A percentile compares a stretch with the other conserved stretches of the same genome.
Evolutionary conservation across 805 yeast genomes (phyloP).

Genomic region (Maudiozyma barnettii): DNA sequence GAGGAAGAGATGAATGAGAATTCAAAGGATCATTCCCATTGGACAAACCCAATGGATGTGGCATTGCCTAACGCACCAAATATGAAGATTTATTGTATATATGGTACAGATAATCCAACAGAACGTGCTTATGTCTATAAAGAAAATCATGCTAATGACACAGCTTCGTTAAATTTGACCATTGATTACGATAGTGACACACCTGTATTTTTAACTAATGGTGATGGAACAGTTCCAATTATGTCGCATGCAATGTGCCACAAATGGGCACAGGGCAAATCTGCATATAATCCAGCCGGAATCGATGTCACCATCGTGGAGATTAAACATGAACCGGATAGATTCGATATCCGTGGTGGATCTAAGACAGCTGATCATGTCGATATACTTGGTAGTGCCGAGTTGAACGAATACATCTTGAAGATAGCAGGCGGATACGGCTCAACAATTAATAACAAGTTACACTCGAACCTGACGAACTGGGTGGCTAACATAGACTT

Average conservation of each 20-base stretch:
- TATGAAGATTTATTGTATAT: slow-evolving; percentile 78
- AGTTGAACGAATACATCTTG: slow-evolving; percentile 75
- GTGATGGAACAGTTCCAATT: slow-evolving; percentile 91
- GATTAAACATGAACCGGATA: slow-evolving; percentile 85
- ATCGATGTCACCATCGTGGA: slow-evolving; percentile 73
- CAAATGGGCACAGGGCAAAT: slow-evolving; percentile 62
- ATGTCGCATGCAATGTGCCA: slow-evolving; percentile 87
- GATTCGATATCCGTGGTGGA: slow-evolving; percentile 93
- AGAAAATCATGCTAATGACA: slow-evolving; percentile 36
- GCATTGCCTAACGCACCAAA: slow-evolving; percentile 90
- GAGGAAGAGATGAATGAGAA: slow-evolving; percentile 51
- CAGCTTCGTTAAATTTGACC: slow-evolving; percentile 51
- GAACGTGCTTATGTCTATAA: slow-evolving; percentile 86
- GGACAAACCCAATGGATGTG: slow-evolving; percentile 94
- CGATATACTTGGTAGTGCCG: slow-evolving; percentile 89
- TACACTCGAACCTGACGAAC: slow-evolving; percentile 48
- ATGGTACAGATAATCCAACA: slow-evolving; percentile 95
- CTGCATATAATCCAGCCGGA: slow-evolving; percentile 73
- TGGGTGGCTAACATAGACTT: slow-evolving; percentile 53
- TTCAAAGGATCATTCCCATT: slow-evolving; percentile 62
- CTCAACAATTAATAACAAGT: slow-evolving; percentile 49
- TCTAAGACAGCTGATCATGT: slow-evolving; percentile 97
- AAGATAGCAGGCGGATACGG: slow-evolving; percentile 79
- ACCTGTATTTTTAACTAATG: slow-evolving; percentile 78
- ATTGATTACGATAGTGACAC: slow-evolving; percentile 54